phyloP scores from a whole-genome alignment of 768 basidiomycete genomes.

The Tephrocybe sp. region DNA sequence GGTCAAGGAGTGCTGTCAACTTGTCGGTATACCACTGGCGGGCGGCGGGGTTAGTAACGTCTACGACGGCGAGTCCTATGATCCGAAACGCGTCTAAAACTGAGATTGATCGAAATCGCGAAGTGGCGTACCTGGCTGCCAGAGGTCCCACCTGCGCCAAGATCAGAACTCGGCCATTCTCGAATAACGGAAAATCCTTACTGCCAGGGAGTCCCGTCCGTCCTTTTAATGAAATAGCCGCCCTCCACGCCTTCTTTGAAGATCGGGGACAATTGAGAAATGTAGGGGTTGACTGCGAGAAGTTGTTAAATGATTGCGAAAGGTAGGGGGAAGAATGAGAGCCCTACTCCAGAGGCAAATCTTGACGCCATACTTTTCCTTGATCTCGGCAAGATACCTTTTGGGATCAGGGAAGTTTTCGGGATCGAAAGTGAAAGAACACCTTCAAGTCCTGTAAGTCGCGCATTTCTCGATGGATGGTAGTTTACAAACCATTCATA shows the following conservation, averaged over 20 bases:
- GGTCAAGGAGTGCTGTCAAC: constrained; percentile 48
- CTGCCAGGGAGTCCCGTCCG: constrained; percentile 68
- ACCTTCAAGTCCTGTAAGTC: constrained; percentile 40
- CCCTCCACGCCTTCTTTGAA: constrained; percentile 67
- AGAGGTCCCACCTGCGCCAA: constrained; percentile 51
- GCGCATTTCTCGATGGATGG: background rate
- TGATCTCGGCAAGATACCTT: constrained; percentile 60
- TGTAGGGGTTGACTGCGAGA: constrained; percentile 66
- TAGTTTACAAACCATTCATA: constrained; percentile 53
- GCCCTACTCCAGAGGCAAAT: constrained; percentile 67
- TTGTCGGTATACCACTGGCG: constrained; percentile 56
- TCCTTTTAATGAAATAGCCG: constrained; percentile 72
- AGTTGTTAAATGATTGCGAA: no score
- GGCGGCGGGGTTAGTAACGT: constrained; percentile 57
- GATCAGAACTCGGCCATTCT: constrained; percentile 1
- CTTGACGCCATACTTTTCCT: constrained; percentile 63
- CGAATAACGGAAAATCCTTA: constrained; percentile 33
- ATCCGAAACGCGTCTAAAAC: background rate
- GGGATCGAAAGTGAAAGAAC: constrained; percentile 76
- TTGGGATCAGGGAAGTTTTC: constrained; percentile 75
- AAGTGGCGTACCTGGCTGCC: constrained; percentile 49
- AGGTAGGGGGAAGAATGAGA: background rate
- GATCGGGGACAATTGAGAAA: constrained; percentile 67
- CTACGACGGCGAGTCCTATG: constrained; percentile 54
- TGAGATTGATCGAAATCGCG: background rate